Percentiles rank a stretch among this genome's conserved stretches.
phyloP scores from a whole-genome alignment of 306 rosid genomes.

The Casuarina glauca region DNA sequence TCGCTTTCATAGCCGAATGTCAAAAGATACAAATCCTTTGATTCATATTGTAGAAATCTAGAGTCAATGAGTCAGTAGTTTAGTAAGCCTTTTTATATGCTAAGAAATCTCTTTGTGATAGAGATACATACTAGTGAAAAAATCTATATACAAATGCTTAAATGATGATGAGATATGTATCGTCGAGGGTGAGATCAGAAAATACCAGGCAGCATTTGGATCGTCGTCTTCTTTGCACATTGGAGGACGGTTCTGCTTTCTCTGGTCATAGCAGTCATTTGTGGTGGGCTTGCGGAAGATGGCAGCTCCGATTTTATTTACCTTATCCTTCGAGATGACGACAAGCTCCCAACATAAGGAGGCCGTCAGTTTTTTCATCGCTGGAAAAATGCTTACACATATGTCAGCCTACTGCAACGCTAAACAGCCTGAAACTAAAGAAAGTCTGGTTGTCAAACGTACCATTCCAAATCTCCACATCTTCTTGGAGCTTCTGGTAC shows the following conservation, averaged over 20 bases:
- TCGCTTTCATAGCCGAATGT: not conserved
- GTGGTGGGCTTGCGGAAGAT: slow-evolving; percentile 74
- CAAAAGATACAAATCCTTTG: not conserved
- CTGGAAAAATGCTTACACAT: slow-evolving; percentile 32
- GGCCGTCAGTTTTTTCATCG: slow-evolving; percentile 66
- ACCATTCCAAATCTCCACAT: slow-evolving; percentile 84
- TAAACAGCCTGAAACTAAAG: slow-evolving; percentile 3
- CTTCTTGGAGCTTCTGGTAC: slow-evolving; percentile 78
- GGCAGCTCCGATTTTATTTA: slow-evolving; percentile 69
- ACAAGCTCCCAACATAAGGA: slow-evolving; percentile 95
- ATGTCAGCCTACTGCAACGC: slow-evolving; percentile 12
- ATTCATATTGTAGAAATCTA: too few species aligned
- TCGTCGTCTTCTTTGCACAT: slow-evolving; percentile 79
- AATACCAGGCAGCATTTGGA: slow-evolving; percentile 91
- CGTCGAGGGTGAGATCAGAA: not conserved
- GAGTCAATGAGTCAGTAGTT: too few species aligned
- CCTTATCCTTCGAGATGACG: slow-evolving; percentile 63
- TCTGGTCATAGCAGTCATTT: slow-evolving; percentile 71
- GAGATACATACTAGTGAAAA: too few species aligned
- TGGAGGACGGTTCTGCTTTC: slow-evolving; percentile 66
- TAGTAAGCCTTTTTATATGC: too few species aligned
- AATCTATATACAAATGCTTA: too few species aligned
- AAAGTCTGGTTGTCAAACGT: slow-evolving; percentile 5
- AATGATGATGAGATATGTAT: too few species aligned
- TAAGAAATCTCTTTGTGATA: too few species aligned